A percentile compares a stretch with the other conserved stretches of the same genome.
phyloP scores from a whole-genome alignment of 768 basidiomycete species.

The Russula dissimulans region DNA sequence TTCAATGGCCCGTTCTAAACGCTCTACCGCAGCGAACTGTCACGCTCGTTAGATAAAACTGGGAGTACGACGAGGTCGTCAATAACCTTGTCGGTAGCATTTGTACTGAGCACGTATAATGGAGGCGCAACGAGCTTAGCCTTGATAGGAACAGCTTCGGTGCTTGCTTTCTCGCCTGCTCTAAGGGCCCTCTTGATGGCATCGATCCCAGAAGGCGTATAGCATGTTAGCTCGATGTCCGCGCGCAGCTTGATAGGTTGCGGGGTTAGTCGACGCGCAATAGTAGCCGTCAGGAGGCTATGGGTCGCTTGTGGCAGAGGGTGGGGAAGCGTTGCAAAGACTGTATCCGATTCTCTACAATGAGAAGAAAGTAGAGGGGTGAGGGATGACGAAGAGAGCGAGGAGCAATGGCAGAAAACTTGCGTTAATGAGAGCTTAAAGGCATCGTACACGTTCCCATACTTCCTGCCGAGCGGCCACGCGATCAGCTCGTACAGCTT shows the following conservation, averaged over 20 bases:
- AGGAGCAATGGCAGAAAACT: constrained; percentile 23
- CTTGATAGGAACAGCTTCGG: constrained; percentile 89
- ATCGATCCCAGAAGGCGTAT: constrained; percentile 90
- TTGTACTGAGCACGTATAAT: constrained; percentile 90
- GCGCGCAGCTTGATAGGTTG: constrained; percentile 98
- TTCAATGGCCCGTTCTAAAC: constrained; percentile 89
- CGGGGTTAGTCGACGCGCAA: constrained; percentile 91
- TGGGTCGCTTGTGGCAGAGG: constrained; percentile 50
- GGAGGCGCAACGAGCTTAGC: constrained; percentile 96
- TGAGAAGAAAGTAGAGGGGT: constrained; percentile 1
- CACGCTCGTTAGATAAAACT: not conserved
- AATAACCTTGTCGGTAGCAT: constrained; percentile 88
- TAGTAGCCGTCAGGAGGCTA: constrained; percentile 63
- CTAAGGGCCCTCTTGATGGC: constrained; percentile 89
- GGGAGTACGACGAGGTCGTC: not conserved
- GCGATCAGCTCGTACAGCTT: constrained; percentile 82
- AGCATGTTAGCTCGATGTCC: constrained; percentile 96
- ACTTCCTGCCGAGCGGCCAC: constrained; percentile 89
- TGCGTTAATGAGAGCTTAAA: constrained; percentile 96
- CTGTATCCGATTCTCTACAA: constrained; percentile 61
- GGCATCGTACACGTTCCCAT: constrained; percentile 94
- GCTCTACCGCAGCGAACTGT: constrained; percentile 84
- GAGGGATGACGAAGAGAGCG: not conserved
- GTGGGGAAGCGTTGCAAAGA: constrained; percentile 63
- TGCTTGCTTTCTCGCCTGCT: constrained; percentile 83